Conservation (phyloP, 192 early-diverging fungal genomes). For the Entomortierella parvispora region DNA sequence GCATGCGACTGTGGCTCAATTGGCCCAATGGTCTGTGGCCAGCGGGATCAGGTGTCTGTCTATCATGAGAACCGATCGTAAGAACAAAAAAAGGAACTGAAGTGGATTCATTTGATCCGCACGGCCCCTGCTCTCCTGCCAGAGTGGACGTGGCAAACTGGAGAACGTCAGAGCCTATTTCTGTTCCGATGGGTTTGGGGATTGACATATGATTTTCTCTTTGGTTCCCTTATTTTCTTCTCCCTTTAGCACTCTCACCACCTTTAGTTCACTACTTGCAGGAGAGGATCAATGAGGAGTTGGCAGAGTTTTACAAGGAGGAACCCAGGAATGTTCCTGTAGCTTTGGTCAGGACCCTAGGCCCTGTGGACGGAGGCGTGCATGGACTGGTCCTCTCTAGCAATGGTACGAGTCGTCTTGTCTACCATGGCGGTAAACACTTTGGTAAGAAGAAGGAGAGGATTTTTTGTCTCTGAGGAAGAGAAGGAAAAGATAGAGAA, state of each 20-base stretch:
- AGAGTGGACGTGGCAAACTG: too few relatives aligned
- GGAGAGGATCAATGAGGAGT: conserved; percentile 17
- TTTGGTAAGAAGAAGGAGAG: conserved; percentile 2
- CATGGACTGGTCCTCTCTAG: neutral
- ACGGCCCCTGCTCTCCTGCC: too few relatives aligned
- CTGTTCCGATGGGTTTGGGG: too few relatives aligned
- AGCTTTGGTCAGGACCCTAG: conserved; percentile 21
- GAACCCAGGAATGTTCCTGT: conserved; percentile 18
- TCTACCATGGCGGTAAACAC: conserved; percentile 11
- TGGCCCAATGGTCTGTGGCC: conserved; percentile 33
- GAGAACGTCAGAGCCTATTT: too few relatives aligned
- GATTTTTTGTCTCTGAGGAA: neutral
- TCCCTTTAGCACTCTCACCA: conserved; percentile 14
- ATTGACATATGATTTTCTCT: neutral
- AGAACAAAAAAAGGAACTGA: conserved; percentile 2
- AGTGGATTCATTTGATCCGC: too few relatives aligned
- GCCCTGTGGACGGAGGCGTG: conserved; percentile 17
- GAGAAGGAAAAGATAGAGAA: neutral
- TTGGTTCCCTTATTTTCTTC: neutral
- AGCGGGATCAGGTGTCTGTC: conserved; percentile 38
- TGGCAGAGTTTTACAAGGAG: conserved; percentile 35
- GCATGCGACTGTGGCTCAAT: conserved; percentile 18
- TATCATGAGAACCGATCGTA: conserved; percentile 39
- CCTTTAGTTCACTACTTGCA: conserved; percentile 18
- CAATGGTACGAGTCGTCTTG: neutral